Base-by-base conservation (phyloP, 2,329 filamentous ascomycete species). In the Stemphylium beticola region DNA sequence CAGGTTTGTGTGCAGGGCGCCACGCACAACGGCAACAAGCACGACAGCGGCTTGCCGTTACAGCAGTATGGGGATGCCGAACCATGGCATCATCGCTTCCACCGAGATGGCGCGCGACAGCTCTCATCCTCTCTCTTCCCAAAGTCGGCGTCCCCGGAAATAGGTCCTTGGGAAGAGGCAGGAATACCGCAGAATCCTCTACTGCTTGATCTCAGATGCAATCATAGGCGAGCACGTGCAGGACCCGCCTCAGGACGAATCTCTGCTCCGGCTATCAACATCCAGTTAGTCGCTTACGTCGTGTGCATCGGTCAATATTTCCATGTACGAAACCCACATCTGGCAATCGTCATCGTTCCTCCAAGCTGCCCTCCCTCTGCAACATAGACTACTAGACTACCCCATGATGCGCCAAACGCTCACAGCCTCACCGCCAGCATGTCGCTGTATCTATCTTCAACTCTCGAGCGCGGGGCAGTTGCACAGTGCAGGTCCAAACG, bases 81-180 rank as follows among this genome's bases (percentile, higher is more conserved):
- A 24, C 29, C 33, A 15, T 14, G 9, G n/a, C 15, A 48, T 24
- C 12, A 38, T 39, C 26, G 32, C 40, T 32, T n/a, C 18, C 37
- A 31, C 53, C 41, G 48, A 39, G 36, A 42, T 47, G 42, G 47
- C 37, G 48, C 52, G 34, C 39, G 20, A 31, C 24, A 10, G 37
- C 17, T n/a, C 6, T 26, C 26, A 17, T 37, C 29, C 5, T 31
- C 14, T 29, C n/a, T 26, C 18, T 31, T 20, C n/a, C n/a, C 24
- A 42, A 17, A n/a, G 32, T 46, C 53, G 32, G 53, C 26, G 48
- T 52, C 34, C 51, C 45, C 50, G 41, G 46, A 46, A 38, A 54
- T 45, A 41, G 50, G 45, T 54, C 41, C 15, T 37, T 48, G 53
- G 48, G 43, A 52, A 39, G 45, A 42, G 33, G 53, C 51, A 56